Evolutionary conservation across 2,329 filamentous ascomycete species (phyloP), one percentile per base, ranked within the genome.

Genomic region (Fusarium continuum): DNA sequence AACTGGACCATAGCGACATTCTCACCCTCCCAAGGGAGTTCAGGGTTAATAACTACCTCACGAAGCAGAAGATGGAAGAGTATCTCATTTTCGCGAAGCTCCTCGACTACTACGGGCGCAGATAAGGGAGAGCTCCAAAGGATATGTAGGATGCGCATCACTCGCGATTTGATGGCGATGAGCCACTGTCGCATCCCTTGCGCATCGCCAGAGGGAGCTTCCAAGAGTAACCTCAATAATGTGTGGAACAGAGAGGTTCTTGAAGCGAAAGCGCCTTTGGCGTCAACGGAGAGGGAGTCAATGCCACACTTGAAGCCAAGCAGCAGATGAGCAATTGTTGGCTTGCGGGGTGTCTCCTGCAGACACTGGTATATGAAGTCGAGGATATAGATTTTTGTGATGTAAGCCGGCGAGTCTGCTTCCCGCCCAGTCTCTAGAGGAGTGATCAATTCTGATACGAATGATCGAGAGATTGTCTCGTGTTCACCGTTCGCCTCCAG

Each of bases 321-420:
- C 3, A 99, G 81, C 39, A 96, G 83, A 75, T 99, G 96, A 1
- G 94, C 95, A 66, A 99, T 89, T 3, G 90, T 96, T 5, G 95
- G 93, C 67, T 88, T 86, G 68, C 90, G 85, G 2, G 91, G 88
- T 22, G 89, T 90, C 28, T 90, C 87, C 49, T 85, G 84, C 4
- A 99, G 82, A 72, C 92, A 96, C 50, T 88, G 86, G 67, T 91
- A 90, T 31, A 99, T 79, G 70, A 99, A 94, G 63, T 94, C 90
- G 6, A 99, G 83, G 19, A 98, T 88, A 57, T 90, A 90, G 48
- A 91, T 82, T 75, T 97, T 96, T 73, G 93, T 91, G 55, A 90
- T 80, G 74, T 95, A 97, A 56, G 88, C 87, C 1, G 91, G 83
- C 2, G 91, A 88, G 35, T 87, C 82, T 32, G 87, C 83, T 52